phyloP scores from a whole-genome alignment of 768 basidiomycete species.

The Russula foetens region DNA sequence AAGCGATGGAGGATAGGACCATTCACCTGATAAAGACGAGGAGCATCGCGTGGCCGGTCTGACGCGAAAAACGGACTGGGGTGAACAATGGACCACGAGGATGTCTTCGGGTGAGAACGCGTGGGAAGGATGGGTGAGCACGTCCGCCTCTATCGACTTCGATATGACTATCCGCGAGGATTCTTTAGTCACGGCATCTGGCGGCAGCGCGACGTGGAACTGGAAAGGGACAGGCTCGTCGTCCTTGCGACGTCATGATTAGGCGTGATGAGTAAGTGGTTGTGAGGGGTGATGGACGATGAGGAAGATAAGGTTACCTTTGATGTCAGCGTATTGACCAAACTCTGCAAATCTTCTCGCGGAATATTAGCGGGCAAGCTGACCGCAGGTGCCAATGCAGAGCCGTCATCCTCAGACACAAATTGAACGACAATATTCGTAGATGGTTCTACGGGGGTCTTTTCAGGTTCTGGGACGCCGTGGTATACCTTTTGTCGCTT shows the following conservation, averaged over 20 bases:
- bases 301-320: constrained; percentile 44
- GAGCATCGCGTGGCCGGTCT: constrained; percentile 92
- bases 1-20: constrained; percentile 3
- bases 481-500: constrained; percentile 82
- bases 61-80: constrained; percentile 93
- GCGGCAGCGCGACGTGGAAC: constrained; percentile 76
- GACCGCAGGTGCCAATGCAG: constrained; percentile 76
- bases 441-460: constrained; percentile 37
- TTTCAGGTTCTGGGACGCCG: constrained; percentile 57
- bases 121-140: constrained; percentile 63
- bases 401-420: constrained; percentile 80
- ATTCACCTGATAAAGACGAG: constrained; percentile 74
- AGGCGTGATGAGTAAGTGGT: constrained; percentile 10
- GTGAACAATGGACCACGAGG: constrained; percentile 82
- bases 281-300: background rate
- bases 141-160: constrained; percentile 75
- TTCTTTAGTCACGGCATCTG: constrained; percentile 38
- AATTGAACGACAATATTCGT: constrained; percentile 87
- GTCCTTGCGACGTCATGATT: constrained; percentile 37
- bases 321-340: constrained; percentile 82
- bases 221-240: constrained; percentile 90
- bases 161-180: constrained; percentile 73
- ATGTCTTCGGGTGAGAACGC: constrained; percentile 81
- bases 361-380: constrained; percentile 83
- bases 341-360: constrained; percentile 72